Evolutionary conservation across 2,329 filamentous ascomycete genomes (phyloP).

Genomic region (Penicillium hordei): DNA sequence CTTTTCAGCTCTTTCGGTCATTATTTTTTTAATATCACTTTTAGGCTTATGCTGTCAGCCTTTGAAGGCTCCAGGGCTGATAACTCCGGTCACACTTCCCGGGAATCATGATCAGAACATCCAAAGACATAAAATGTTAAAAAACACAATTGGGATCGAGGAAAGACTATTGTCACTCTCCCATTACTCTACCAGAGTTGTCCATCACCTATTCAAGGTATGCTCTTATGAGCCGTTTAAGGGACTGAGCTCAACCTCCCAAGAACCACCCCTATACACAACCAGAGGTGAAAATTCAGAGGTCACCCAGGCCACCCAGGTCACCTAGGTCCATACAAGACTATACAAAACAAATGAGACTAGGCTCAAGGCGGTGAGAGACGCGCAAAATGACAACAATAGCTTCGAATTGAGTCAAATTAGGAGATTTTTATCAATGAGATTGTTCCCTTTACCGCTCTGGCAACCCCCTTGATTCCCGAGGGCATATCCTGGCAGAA

Average conservation of each 20-base stretch:
- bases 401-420: constrained; percentile 11
- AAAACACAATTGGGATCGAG: background rate
- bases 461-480: constrained; percentile 9
- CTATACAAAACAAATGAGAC: background rate
- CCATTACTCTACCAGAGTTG: background rate
- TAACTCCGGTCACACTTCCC: background rate
- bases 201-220: background rate
- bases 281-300: background rate
- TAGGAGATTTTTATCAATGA: constrained; percentile 11
- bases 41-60: background rate
- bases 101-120: background rate
- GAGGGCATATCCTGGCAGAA: constrained; percentile 6
- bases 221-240: background rate
- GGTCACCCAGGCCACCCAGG: background rate
- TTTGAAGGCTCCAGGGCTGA: background rate
- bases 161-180: background rate
- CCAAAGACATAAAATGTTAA: background rate
- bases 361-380: constrained; percentile 11
- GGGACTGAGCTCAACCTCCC: background rate
- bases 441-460: constrained; percentile 11
- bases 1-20: background rate
- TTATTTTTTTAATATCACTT: background rate
- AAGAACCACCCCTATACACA: background rate
- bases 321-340: background rate
- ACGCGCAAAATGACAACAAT: constrained; percentile 11